These are phyloP conservation scores for Backusella liffmaniae DNA, from an alignment of 192 early-diverging fungal genomes.

Conservation along the genomic window DNA sequence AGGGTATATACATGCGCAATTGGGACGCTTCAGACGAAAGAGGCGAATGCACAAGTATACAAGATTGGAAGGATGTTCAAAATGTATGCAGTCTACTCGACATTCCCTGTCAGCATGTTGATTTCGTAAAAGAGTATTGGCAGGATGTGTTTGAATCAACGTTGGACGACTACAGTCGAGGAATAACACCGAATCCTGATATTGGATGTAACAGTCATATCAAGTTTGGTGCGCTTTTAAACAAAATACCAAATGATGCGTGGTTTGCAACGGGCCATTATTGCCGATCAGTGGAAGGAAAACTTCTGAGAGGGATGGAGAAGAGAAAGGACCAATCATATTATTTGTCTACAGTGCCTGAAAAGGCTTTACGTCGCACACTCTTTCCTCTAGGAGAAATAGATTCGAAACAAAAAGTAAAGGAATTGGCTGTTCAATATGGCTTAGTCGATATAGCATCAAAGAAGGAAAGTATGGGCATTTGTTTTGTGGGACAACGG, in stretches of 20 bases:
- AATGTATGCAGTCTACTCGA: constrained; percentile 63
- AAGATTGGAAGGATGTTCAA: constrained; percentile 81
- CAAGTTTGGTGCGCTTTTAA: constrained; percentile 90
- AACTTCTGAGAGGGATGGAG: constrained; percentile 57
- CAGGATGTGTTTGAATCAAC: constrained; percentile 80
- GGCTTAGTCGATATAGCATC: constrained; percentile 59
- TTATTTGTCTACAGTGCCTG: constrained; percentile 72
- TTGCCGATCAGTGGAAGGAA: constrained; percentile 41
- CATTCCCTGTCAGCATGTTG: constrained; percentile 61
- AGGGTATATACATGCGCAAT: constrained; percentile 92
- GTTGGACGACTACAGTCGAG: constrained; percentile 66
- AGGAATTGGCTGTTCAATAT: constrained; percentile 56
- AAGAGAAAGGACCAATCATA: constrained; percentile 91
- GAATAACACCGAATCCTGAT: constrained; percentile 92
- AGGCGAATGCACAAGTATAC: constrained; percentile 71
- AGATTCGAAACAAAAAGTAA: constrained; percentile 67
- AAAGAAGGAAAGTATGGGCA: constrained; percentile 91
- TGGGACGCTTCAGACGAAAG: constrained; percentile 87
- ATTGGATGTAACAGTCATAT: constrained; percentile 87
- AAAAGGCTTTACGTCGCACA: constrained; percentile 38
- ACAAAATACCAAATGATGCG: constrained; percentile 31
- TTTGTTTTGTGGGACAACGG: constrained; percentile 92
- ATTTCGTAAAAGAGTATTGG: constrained; percentile 93
- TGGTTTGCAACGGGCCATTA: constrained; percentile 56
- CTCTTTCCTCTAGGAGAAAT: constrained; percentile 85